Evolutionary conservation across 176 grass and related monocot species (phyloP), one percentile per base, ranked within the genome.

Genomic region (Oryza brachyantha): DNA sequence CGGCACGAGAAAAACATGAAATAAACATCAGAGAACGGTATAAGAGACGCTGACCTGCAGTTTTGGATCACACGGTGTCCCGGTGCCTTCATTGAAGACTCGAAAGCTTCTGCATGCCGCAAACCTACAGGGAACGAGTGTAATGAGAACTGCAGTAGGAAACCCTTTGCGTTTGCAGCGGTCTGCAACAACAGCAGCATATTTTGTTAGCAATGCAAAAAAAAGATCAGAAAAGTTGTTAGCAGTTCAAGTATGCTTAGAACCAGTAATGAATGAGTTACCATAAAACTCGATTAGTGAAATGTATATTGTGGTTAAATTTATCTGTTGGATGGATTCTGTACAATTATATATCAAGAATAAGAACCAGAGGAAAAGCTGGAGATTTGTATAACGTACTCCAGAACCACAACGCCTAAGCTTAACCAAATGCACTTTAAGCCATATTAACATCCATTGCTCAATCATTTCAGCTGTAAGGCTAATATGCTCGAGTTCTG

Each of bases 1-100:
- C 41, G 82, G 81, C 50, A 72, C 64, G 34, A 78, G 64, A 40
- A 84, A 76, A 82, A 83, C 82, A 76, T 86, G 68, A 77, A 82
- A 13, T 34, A 73, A 68, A 8, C 45, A 48, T 10, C 13, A 29
- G 10, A 22, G 5, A 42, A 26, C 39, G 5, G 31, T 72, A 58
- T 55, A 48, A 48, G 45, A 48, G 43, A 31, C n/a, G 21, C 59
- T 81, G 35, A 37, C 27, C n/a, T 73, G 16, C 16, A n/a, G 59
- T 31, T 61, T 58, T 64, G 79, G 21, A 83, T 67, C 26, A 26
- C 43, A 43, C 13, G 36, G 38, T 31, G 54, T 31, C 55, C 32
- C 19, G 36, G 29, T 31, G 55, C 29, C 64, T 43, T 79, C 40
- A 25, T 38, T 66, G 5, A 64, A 29, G n/a, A n/a, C n/a, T 74